phyloP scores from a whole-genome alignment of 495 filamentous ascomycete genomes.

The Xylaria venustula region DNA sequence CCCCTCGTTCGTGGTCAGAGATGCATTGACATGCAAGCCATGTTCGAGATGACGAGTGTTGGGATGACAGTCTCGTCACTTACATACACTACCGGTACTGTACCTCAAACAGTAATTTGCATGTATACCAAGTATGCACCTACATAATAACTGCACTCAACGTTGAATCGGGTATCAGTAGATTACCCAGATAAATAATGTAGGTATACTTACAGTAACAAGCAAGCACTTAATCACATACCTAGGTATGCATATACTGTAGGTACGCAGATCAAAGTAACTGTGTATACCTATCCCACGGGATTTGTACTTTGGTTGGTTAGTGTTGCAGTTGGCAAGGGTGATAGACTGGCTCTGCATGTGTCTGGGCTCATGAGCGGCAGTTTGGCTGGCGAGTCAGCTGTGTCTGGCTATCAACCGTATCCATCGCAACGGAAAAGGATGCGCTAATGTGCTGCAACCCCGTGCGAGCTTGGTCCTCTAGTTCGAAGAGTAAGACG shows the following conservation, averaged over 20 bases:
- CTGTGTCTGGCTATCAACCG: neutral
- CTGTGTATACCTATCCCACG: neutral
- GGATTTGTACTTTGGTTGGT: too few species aligned
- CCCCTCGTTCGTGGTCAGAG: constrained; percentile 8
- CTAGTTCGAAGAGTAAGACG: constrained; percentile 1
- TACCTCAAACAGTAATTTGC: too few species aligned
- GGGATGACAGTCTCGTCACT: constrained; percentile 1
- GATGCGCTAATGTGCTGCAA: constrained; percentile 16
- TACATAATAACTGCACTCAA: too few species aligned
- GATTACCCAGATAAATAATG: too few species aligned
- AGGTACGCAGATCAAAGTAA: too few species aligned
- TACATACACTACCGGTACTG: too few species aligned
- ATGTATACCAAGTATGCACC: too few species aligned
- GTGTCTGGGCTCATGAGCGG: neutral
- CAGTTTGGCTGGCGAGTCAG: constrained; percentile 1
- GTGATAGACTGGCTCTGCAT: neutral
- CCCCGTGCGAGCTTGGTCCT: neutral
- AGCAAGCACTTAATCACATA: too few species aligned
- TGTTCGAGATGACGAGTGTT: neutral
- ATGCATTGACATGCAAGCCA: constrained; percentile 15
- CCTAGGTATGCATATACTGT: too few species aligned
- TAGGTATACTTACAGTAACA: too few species aligned
- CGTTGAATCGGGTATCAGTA: too few species aligned
- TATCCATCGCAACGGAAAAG: constrained; percentile 9
- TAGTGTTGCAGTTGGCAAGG: neutral